A percentile compares a stretch with the other conserved stretches of the same genome.
Evolutionary conservation across 2,329 filamentous ascomycete species (phyloP).

Genomic region (Fonsecaea erecta): DNA sequence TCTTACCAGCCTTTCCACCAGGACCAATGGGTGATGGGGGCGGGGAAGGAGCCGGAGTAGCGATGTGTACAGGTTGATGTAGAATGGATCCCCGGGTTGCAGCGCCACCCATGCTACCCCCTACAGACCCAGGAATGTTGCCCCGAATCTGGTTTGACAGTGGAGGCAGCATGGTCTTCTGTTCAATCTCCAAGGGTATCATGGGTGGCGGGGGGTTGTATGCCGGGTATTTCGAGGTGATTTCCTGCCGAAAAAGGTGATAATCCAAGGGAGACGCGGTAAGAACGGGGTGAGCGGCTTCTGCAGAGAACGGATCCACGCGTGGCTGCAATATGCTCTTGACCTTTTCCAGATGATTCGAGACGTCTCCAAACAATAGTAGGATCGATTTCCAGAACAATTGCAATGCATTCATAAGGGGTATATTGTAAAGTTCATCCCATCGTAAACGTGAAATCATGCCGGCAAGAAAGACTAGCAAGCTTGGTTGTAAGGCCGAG

Average conservation of each 20-base stretch:
- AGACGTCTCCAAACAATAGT: slow-evolving; percentile 79
- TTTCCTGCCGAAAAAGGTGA: slow-evolving; percentile 93
- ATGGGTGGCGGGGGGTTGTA: slow-evolving; percentile 86
- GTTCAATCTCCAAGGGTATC: slow-evolving; percentile 85
- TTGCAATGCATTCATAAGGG: slow-evolving; percentile 73
- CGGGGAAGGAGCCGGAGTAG: slow-evolving; percentile 94
- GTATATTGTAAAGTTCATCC: slow-evolving; percentile 62
- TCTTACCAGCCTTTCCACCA: slow-evolving; percentile 91
- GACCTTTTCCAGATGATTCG: slow-evolving; percentile 68
- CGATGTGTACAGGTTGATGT: slow-evolving; percentile 95
- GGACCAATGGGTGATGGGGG: slow-evolving; percentile 85
- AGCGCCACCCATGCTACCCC: slow-evolving; percentile 42
- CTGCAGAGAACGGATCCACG: slow-evolving; percentile 64
- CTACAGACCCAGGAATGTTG: slow-evolving; percentile 56
- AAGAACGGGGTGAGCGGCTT: slow-evolving; percentile 68
- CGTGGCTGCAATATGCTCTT: slow-evolving; percentile 68
- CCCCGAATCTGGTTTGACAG: slow-evolving; percentile 73
- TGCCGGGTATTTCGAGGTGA: slow-evolving; percentile 95
- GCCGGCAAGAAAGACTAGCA: slow-evolving; percentile 34
- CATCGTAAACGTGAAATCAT: slow-evolving; percentile 60
- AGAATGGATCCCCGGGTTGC: slow-evolving; percentile 71
- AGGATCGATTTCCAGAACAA: slow-evolving; percentile 92
- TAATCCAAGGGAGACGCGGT: slow-evolving; percentile 95
- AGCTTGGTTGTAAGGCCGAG: slow-evolving; percentile 32
- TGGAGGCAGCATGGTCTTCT: slow-evolving; percentile 86